Base-by-base conservation (phyloP, 345 rosid genomes). In the Rhodamnia argentea region DNA sequence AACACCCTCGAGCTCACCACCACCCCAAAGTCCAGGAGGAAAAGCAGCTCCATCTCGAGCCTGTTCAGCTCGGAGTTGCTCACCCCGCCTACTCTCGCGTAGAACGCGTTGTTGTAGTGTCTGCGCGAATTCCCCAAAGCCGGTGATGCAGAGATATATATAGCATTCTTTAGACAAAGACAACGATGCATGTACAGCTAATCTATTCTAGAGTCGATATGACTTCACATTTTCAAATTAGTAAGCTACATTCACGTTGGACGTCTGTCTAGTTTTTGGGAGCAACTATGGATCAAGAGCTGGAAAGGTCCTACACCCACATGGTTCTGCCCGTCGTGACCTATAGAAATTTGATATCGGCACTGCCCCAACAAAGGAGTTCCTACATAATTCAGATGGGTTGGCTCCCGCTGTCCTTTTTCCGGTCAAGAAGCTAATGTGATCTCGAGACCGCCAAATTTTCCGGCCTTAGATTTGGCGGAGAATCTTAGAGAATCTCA, bases 81-180 rank as follows among this genome's bases (percentile, higher is more conserved):
- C 85, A 96, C 93, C 51, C 99, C 99, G n/a, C 99, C 99, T 3
- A 95, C 96, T 54, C 90, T 85, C 2, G 99, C 99, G 51, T 93
- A 95, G 89, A 95, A 90, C 15, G 93, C 96, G 62, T 95, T 96
- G 91, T 94, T 93, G 86, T 95, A 93, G 83, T 95, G 98, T 88
- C 98, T 96, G 89, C 89, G 14, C 47, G 3, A 70, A 70, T 70
- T 70, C 81, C 47, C 24, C 81, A 10, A 22, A 70, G 47, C 81
- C 47, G 18, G 81, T 37, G 81, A 70, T 10, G 13, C 47, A 6
- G 47, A 70, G 40, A 37, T 37, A 37, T 37, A 37, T 37, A 37
- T 3, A 37, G 40, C 40, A 37, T 37, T 37, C 40, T 37, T 37
- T 37, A 37, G 40, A 37, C 40, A 37, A 37, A 37, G 40, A 37